These are phyloP conservation scores for Apiotrichum porosum DNA, from an alignment of 1,284 basidiomycete genomes.

Conservation along the genomic window DNA sequence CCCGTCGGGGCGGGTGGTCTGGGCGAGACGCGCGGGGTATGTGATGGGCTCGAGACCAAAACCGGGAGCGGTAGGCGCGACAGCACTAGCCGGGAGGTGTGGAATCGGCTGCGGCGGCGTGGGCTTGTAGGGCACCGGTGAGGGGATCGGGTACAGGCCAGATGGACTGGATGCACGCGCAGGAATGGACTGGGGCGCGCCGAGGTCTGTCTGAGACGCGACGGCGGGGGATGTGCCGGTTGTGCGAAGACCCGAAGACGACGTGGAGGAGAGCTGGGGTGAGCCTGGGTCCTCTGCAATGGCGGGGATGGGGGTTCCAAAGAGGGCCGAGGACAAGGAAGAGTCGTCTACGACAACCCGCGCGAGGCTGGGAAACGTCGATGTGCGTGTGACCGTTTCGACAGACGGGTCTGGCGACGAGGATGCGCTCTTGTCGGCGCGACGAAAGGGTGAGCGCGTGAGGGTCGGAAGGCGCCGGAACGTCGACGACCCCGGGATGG, in stretches of 20 bases:
- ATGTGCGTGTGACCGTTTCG: slow-evolving; percentile 1
- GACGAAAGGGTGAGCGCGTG: slow-evolving; percentile 30
- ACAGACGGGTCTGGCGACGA: background rate
- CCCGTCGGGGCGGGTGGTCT: slow-evolving; percentile 1
- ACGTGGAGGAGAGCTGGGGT: background rate
- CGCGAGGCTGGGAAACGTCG: slow-evolving; percentile 13
- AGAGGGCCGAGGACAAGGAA: slow-evolving; percentile 16
- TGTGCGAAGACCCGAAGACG: background rate
- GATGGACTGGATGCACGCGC: background rate
- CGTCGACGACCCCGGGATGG: slow-evolving; percentile 28
- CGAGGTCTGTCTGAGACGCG: background rate
- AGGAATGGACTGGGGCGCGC: background rate
- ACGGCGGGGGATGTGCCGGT: background rate
- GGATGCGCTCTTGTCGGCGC: slow-evolving; percentile 22
- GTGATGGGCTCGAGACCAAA: slow-evolving; percentile 28
- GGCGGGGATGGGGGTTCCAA: slow-evolving; percentile 9
- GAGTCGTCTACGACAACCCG: slow-evolving; percentile 21
- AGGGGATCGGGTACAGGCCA: background rate
- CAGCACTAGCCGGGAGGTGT: background rate
- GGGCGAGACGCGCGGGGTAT: slow-evolving; percentile 29
- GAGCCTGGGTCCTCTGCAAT: slow-evolving; percentile 8
- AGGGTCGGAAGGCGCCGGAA: slow-evolving; percentile 33
- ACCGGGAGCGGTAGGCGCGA: slow-evolving; percentile 5
- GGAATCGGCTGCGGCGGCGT: slow-evolving; percentile 1
- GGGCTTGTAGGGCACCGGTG: slow-evolving; percentile 4